Percentiles rank a stretch among this genome's conserved stretches.
These are phyloP conservation scores for Echria macrotheca DNA, from an alignment of 495 filamentous ascomycete genomes.

Conservation along the genomic window DNA sequence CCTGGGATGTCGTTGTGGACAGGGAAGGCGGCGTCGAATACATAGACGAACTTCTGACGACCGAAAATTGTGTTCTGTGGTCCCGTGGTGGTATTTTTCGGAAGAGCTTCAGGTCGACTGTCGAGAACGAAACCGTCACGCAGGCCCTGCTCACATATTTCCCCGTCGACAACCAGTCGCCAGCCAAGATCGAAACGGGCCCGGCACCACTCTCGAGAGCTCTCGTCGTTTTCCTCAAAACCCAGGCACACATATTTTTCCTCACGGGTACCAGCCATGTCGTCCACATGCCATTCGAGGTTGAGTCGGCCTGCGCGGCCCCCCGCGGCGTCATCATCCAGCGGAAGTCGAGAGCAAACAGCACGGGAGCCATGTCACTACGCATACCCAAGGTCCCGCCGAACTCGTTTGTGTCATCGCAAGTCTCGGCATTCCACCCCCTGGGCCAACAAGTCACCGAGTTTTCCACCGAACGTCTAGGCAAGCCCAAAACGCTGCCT, in stretches of 20 bases:
- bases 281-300: conserved; percentile 89
- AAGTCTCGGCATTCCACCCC: conserved; percentile 43
- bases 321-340: conserved; percentile 80
- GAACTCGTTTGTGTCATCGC: conserved; percentile 73
- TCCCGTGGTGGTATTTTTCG: conserved; percentile 80
- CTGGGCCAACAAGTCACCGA: conserved; percentile 43
- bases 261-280: conserved; percentile 84
- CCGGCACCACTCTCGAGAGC: conserved; percentile 51
- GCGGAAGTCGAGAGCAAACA: conserved; percentile 51
- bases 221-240: conserved; percentile 85
- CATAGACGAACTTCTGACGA: conserved; percentile 84
- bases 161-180: conserved; percentile 30
- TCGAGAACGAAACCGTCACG: conserved; percentile 76
- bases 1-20: conserved; percentile 56
- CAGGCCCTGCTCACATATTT: conserved; percentile 86
- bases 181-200: conserved; percentile 1
- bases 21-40: conserved; percentile 41
- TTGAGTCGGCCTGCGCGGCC: conserved; percentile 79
- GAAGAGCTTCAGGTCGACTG: conserved; percentile 78
- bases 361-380: conserved; percentile 35
- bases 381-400: conserved; percentile 58
- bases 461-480: conserved; percentile 48
- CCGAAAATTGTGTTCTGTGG: conserved; percentile 81
- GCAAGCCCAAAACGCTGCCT: conserved; percentile 44
- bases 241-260: conserved; percentile 89